phyloP scores from a whole-genome alignment of 2,329 filamentous ascomycete genomes.

The Colletotrichum camelliae region DNA sequence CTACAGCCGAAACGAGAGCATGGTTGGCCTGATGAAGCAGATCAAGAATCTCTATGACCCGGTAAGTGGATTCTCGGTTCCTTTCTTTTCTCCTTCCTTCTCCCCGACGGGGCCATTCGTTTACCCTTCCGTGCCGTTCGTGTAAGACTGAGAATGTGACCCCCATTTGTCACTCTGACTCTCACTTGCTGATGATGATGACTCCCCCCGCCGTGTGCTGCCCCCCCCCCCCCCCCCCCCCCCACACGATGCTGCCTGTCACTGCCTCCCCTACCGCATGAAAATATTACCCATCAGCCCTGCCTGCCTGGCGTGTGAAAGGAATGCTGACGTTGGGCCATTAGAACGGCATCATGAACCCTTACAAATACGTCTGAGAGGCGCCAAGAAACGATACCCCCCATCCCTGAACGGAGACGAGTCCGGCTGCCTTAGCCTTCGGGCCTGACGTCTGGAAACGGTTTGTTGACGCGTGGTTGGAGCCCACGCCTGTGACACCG shows the following conservation, averaged over 20 bases:
- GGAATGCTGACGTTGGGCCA: constrained; percentile 19
- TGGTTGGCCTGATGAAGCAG: constrained; percentile 91
- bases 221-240: not conserved
- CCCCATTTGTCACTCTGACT: not conserved
- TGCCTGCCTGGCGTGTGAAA: constrained; percentile 18
- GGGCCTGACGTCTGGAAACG: not conserved
- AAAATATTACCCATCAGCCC: not conserved
- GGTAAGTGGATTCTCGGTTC: constrained; percentile 59
- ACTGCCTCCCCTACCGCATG: not conserved
- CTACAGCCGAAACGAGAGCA: constrained; percentile 88
- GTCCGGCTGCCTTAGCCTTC: not conserved
- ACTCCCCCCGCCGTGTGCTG: not conserved
- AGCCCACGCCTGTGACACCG: not conserved
- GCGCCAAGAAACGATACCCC: constrained; percentile 7
- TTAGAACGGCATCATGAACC: constrained; percentile 98
- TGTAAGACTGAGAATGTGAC: not conserved
- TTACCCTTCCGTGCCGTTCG: constrained; percentile 3
- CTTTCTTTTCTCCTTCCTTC: not conserved
- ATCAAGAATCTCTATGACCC: constrained; percentile 95
- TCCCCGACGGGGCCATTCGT: not conserved
- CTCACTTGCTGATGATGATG: not conserved
- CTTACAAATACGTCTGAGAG: constrained; percentile 88
- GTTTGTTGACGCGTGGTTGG: not conserved
- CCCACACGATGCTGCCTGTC: not conserved
- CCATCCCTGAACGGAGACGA: not conserved